Percentiles rank a stretch among this genome's conserved stretches.
Evolutionary conservation across 331 rosid genomes (phyloP).

Genomic region (Rhamnella rubrinervis): DNA sequence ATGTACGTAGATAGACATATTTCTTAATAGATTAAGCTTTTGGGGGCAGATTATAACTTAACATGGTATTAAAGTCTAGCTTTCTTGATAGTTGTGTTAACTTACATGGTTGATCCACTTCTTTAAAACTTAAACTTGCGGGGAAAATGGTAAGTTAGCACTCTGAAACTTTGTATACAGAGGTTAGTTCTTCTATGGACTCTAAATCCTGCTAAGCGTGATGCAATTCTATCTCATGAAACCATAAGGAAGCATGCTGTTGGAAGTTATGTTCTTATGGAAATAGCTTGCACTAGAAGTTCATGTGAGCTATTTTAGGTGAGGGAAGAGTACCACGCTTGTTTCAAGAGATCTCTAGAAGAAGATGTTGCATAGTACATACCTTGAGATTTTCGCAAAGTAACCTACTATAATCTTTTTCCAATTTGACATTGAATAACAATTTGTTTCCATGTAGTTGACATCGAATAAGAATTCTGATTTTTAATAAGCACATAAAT

Average conservation of each 20-base stretch:
- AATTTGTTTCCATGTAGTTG: background rate
- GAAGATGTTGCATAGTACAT: conserved; percentile 27
- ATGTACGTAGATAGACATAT: no score
- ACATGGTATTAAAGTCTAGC: no score
- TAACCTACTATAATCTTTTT: background rate
- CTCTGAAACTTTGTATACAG: conserved; percentile 22
- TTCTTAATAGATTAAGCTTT: no score
- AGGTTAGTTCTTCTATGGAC: conserved; percentile 63
- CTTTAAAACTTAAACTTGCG: no score
- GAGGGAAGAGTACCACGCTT: conserved; percentile 15
- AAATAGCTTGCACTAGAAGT: conserved; percentile 21
- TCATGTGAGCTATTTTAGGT: conserved; percentile 18
- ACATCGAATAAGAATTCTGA: no score
- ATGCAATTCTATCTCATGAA: conserved; percentile 61
- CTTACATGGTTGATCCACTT: no score
- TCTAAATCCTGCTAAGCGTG: conserved; percentile 64
- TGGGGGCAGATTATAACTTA: background rate
- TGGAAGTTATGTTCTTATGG: conserved; percentile 24
- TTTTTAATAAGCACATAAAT: no score
- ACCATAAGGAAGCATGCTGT: conserved; percentile 58
- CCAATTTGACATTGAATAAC: background rate
- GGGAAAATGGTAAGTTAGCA: background rate
- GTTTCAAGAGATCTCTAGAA: conserved; percentile 23
- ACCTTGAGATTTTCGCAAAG: conserved; percentile 22
- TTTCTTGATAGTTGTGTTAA: no score